Evolutionary conservation across 306 rosid genomes (phyloP), one percentile per base, ranked within the genome.

Genomic region (Elaeagnus macrophylla): DNA sequence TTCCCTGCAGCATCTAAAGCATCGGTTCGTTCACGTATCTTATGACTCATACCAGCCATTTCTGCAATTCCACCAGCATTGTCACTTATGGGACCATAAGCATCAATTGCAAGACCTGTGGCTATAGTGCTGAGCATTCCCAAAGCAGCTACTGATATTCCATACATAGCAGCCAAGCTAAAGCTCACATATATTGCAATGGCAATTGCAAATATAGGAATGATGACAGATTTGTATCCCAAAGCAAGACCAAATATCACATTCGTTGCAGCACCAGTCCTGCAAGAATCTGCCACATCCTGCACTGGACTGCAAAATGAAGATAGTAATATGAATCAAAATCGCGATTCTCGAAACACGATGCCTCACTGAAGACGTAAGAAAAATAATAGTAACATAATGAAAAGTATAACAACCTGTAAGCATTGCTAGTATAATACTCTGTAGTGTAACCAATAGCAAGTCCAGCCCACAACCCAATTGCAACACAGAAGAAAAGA

Each of bases 251-350:
- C 91, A 12, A 83, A 80, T 40, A 83, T 83, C 59, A 83, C 80
- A 51, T 83, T 83, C 9, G 91, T 77, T 38, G 84, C 84, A 10
- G 86, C 86, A 54, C 91, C 86, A 0, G 91, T 83, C 65, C 80
- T 83, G 62, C 86, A 83, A 54, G 91, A 83, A 75, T 83, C 91
- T 51, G 86, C 91, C 66, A 83, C 91, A 46, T 83, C 91, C 74
- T 67, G 83, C 78, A 80, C 91, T 13, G 84, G 91, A 56, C 91
- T 80, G 82, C 73, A 76, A 59, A 51, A 41, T 52, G 17, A 54
- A 67, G 41, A 53, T n/a, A 9, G 42, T 35, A 59, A 14, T 62
- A 37, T 76, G 70, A 59, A 53, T 58, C 58, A 38, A 17, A 39
- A 7, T 25, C n/a, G 14, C 37, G 25, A 61, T 1, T 48, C 38